Conservation (phyloP, 306 rosid genomes). For the Fragaria nilgerrensis region DNA sequence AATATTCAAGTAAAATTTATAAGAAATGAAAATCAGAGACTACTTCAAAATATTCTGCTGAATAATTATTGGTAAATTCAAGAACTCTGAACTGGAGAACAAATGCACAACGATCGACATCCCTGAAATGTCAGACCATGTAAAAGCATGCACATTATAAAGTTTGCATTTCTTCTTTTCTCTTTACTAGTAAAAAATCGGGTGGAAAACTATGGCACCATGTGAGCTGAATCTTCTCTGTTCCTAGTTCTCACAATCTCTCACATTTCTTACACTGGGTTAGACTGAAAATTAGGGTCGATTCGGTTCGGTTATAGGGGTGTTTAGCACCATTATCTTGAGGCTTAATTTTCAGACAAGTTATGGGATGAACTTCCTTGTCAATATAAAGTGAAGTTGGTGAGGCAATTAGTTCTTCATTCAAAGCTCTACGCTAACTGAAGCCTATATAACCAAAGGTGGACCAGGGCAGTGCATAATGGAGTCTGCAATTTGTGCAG, state of each 20-base stretch:
- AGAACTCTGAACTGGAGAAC: neutral
- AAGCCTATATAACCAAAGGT: neutral
- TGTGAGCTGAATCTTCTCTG: neutral
- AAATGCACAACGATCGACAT: neutral
- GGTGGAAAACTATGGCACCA: neutral
- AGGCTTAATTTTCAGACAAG: too few relatives aligned
- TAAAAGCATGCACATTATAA: neutral
- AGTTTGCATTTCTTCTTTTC: neutral
- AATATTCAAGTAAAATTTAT: neutral
- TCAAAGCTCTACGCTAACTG: neutral
- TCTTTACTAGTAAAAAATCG: too few relatives aligned
- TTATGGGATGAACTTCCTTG: neutral
- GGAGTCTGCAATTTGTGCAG: neutral
- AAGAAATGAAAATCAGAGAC: slow-evolving; percentile 6
- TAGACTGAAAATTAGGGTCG: neutral
- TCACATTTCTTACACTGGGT: neutral
- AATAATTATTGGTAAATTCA: neutral
- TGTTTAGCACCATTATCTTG: neutral
- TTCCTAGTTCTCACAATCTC: neutral
- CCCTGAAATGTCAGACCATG: slow-evolving; percentile 1
- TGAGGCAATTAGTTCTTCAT: neutral
- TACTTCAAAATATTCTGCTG: neutral
- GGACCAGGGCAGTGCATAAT: neutral
- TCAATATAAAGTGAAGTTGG: neutral
- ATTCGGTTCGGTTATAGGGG: neutral